Base-by-base conservation (phyloP, 1,284 basidiomycete species). In the Ustilago tritici region DNA sequence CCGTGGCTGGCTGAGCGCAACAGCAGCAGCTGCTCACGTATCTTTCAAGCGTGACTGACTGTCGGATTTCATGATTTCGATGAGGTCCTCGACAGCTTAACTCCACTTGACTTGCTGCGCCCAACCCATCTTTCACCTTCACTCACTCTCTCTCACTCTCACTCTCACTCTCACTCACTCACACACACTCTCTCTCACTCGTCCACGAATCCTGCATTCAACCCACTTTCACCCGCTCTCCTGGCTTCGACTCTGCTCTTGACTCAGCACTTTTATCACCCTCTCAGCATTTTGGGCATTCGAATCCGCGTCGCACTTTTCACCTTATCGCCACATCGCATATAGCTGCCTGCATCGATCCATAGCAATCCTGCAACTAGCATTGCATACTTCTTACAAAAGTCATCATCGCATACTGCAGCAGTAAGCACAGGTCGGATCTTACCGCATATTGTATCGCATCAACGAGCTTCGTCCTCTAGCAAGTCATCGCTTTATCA, bases 261-360 rank as follows among this genome's bases (percentile, higher is more conserved):
- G 56, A 47, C 46, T 58, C 56, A 49, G 56, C 56, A 58, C 28
- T 58, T 32, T 5, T 17, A n/a, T 28, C 23, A n/a, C 1, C 1
- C 28, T 52, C 31, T 34, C 35, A 3, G 56, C 56, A 50, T 49
- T 36, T 32, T 8, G 15, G 32, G 36, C 23, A 28, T 28, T 46
- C 40, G 9, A 31, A 58, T 43, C 23, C 43, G 43, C 40, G 32
- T 49, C 31, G 43, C 31, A 31, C 12, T 40, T 41, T 19, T 19
- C 53, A 34, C 53, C 32, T n/a, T 55, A 32, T 50, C 31, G 49
- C 49, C 49, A 50, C 49, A 50, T 50, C 49, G 28, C 9, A 50
- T 32, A 56, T 15, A 53, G 50, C 50, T 31, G 12, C 23, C 15
- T 14, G 23, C 19, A 6, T 28, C 54, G 32, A 34, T 14, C 10